Conservation (phyloP, 2,329 filamentous ascomycete species). For the Fusarium paranaense region DNA sequence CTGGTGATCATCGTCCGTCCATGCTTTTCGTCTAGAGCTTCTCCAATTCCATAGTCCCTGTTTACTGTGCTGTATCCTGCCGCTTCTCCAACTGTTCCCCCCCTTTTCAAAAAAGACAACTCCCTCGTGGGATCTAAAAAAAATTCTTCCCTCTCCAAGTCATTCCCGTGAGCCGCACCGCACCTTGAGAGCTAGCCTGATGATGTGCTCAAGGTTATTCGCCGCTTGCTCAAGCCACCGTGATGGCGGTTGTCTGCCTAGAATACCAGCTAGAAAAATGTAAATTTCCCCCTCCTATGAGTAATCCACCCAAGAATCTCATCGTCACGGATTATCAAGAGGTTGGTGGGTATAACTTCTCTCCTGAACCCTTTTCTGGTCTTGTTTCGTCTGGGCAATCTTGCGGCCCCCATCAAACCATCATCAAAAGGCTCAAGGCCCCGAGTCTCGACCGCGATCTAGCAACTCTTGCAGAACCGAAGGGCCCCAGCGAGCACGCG, state of each 20-base stretch:
- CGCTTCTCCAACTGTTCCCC: slow-evolving; percentile 27
- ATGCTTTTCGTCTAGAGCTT: slow-evolving; percentile 19
- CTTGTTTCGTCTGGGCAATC: neutral
- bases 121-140: slow-evolving; percentile 2
- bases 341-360: neutral
- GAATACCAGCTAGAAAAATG: neutral
- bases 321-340: slow-evolving; percentile 6
- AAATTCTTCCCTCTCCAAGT: slow-evolving; percentile 20
- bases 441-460: slow-evolving; percentile 34
- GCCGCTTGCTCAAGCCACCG: neutral
- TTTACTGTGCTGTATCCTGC: neutral
- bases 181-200: slow-evolving; percentile 5
- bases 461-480: slow-evolving; percentile 33
- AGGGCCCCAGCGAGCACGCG: slow-evolving; percentile 31
- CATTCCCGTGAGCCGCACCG: neutral
- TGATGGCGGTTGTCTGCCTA: neutral
- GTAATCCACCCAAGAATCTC: neutral
- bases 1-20: slow-evolving; percentile 15
- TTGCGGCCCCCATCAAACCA: slow-evolving; percentile 16
- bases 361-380: neutral
- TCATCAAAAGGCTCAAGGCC: slow-evolving; percentile 23
- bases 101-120: neutral
- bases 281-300: neutral
- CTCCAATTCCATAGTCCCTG: slow-evolving; percentile 21
- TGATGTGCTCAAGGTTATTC: slow-evolving; percentile 15